Evolutionary conservation across 768 basidiomycete genomes (phyloP).

Genomic region (Fomitopsis serialis): DNA sequence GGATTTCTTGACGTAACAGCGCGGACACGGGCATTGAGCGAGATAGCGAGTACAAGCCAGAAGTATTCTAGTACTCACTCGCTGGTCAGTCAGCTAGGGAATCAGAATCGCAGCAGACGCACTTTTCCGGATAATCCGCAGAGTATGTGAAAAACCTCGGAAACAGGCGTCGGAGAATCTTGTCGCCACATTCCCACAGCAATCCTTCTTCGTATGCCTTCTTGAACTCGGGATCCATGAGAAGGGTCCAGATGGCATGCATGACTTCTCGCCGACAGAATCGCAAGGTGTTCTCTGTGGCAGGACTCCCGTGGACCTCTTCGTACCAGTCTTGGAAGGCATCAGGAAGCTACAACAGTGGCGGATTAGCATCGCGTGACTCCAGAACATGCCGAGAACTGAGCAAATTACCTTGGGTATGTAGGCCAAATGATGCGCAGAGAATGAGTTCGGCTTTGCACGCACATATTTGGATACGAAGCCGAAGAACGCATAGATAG

Average conservation of each 20-base stretch:
- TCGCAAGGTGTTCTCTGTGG: constrained; percentile 6
- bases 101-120: too few relatives aligned
- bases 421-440: constrained; percentile 25
- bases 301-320: too few relatives aligned
- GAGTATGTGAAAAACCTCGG: constrained; percentile 25
- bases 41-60: constrained; percentile 32
- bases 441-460: constrained; percentile 13
- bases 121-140: constrained; percentile 35
- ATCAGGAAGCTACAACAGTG: background rate
- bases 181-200: constrained; percentile 20
- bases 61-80: constrained; percentile 27
- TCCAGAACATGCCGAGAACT: constrained; percentile 8
- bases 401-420: constrained; percentile 32
- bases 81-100: too few relatives aligned
- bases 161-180: constrained; percentile 19
- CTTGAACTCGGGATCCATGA: constrained; percentile 20
- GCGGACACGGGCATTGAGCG: constrained; percentile 35
- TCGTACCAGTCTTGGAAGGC: too few relatives aligned
- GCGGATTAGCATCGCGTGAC: constrained; percentile 21
- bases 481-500: constrained; percentile 33
- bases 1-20: constrained; percentile 26
- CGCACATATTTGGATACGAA: constrained; percentile 36
- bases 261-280: constrained; percentile 29
- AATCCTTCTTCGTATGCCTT: constrained; percentile 23
- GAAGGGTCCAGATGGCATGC: constrained; percentile 21